Evolutionary conservation across 805 yeast species (phyloP).

Genomic region (Lipomyces mesembrius): DNA sequence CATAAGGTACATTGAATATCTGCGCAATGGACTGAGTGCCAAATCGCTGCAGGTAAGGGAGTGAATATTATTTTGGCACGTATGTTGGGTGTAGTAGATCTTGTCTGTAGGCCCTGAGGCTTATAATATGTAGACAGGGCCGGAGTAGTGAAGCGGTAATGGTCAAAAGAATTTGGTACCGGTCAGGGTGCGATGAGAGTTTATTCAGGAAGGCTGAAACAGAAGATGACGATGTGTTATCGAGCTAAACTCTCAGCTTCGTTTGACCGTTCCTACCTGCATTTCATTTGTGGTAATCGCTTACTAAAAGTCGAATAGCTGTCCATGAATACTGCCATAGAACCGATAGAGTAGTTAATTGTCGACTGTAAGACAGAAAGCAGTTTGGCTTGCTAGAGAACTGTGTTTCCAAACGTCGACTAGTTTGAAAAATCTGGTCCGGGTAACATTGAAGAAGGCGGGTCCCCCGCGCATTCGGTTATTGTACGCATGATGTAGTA

Average conservation of each 20-base stretch:
- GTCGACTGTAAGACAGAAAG: background rate
- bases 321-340: background rate
- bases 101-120: background rate
- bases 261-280: background rate
- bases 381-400: background rate
- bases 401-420: no score
- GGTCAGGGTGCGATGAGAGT: background rate
- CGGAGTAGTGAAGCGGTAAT: background rate
- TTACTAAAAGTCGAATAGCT: background rate
- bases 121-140: background rate
- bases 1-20: no score
- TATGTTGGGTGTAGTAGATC: background rate
- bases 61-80: background rate
- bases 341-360: background rate
- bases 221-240: background rate
- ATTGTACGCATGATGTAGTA: no score
- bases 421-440: background rate
- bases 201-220: background rate
- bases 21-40: no score
- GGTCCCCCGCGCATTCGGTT: background rate
- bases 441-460: background rate
- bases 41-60: no score
- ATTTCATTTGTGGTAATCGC: no score
- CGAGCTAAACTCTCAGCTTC: no score
- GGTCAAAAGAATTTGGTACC: background rate